phyloP scores from a whole-genome alignment of 495 filamentous ascomycete species.

The Aspergillus avenaceus region DNA sequence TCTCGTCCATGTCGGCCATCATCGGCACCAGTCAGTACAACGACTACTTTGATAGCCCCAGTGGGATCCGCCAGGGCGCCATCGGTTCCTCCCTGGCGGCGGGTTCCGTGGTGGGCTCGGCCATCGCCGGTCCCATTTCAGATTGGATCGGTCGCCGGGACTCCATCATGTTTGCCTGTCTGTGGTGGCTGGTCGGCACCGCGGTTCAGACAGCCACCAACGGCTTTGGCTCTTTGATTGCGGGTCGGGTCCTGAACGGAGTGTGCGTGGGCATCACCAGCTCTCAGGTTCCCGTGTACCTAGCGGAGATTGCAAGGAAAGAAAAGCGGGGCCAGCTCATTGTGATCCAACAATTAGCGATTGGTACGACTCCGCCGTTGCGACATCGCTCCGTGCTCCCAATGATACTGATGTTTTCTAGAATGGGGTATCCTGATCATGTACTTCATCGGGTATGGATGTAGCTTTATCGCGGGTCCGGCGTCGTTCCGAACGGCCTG shows the following conservation, averaged over 20 bases:
- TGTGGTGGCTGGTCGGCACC: conserved; percentile 62
- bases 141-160: conserved; percentile 58
- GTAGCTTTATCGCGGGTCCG: conserved; percentile 52
- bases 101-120: conserved; percentile 55
- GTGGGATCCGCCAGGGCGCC: conserved; percentile 51
- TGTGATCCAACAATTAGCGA: conserved; percentile 63
- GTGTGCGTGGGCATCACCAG: conserved; percentile 63
- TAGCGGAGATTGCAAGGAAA: conserved; percentile 60
- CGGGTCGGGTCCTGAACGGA: conserved; percentile 61
- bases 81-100: conserved; percentile 60
- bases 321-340: conserved; percentile 59
- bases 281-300: conserved; percentile 65
- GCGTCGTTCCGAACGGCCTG: conserved; percentile 62
- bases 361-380: conserved; percentile 17
- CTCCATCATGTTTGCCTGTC: conserved; percentile 54
- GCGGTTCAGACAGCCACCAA: conserved; percentile 52
- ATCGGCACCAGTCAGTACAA: conserved; percentile 62
- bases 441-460: conserved; percentile 50
- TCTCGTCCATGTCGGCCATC: conserved; percentile 63
- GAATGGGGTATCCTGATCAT: conserved; percentile 56
- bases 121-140: conserved; percentile 55
- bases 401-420: background rate
- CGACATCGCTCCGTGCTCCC: background rate
- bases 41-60: conserved; percentile 56
- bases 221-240: conserved; percentile 52